Percentiles rank a stretch among this genome's conserved stretches.
phyloP scores from a whole-genome alignment of 208 protist species.

The Naegleria gruberi region DNA sequence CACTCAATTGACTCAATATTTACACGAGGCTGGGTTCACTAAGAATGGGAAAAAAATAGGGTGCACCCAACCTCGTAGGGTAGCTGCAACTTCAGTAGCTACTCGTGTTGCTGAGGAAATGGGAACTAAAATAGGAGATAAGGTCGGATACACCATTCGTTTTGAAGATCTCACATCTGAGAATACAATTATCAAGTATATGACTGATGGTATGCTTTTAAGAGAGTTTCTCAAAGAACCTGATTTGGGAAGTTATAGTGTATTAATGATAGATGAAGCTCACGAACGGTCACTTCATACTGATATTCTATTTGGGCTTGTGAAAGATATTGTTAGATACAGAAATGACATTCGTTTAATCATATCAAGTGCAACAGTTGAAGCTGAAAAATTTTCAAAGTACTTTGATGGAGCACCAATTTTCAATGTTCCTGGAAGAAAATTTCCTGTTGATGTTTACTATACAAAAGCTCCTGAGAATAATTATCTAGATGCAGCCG shows the following conservation, averaged over 20 bases:
- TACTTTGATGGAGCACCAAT: slow-evolving; percentile 91
- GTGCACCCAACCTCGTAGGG: slow-evolving; percentile 81
- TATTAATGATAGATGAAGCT: slow-evolving; percentile 88
- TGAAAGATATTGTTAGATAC: slow-evolving; percentile 70
- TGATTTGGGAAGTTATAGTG: slow-evolving; percentile 67
- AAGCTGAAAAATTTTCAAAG: slow-evolving; percentile 89
- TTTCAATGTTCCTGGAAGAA: slow-evolving; percentile 58
- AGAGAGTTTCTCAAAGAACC: slow-evolving; percentile 72
- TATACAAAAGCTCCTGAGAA: slow-evolving; percentile 82
- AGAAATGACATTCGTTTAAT: slow-evolving; percentile 84
- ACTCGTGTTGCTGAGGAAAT: slow-evolving; percentile 79
- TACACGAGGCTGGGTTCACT: slow-evolving; percentile 79
- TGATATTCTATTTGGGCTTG: slow-evolving; percentile 80
- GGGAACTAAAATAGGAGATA: slow-evolving; percentile 67
- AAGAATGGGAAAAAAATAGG: slow-evolving; percentile 76
- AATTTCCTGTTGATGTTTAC: slow-evolving; percentile 69
- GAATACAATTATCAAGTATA: slow-evolving; percentile 76
- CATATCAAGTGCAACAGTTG: slow-evolving; percentile 95
- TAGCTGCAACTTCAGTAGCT: slow-evolving; percentile 82
- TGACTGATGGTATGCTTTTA: slow-evolving; percentile 84
- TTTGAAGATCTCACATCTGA: slow-evolving; percentile 73
- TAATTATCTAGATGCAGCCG: slow-evolving; percentile 77
- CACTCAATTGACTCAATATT: slow-evolving; percentile 89
- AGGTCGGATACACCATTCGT: slow-evolving; percentile 80
- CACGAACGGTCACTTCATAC: slow-evolving; percentile 86